Percentiles rank a stretch among this genome's conserved stretches.
These are phyloP conservation scores for Candida sp. DNA, from an alignment of 1,139 yeast species.

Conservation along the genomic window DNA sequence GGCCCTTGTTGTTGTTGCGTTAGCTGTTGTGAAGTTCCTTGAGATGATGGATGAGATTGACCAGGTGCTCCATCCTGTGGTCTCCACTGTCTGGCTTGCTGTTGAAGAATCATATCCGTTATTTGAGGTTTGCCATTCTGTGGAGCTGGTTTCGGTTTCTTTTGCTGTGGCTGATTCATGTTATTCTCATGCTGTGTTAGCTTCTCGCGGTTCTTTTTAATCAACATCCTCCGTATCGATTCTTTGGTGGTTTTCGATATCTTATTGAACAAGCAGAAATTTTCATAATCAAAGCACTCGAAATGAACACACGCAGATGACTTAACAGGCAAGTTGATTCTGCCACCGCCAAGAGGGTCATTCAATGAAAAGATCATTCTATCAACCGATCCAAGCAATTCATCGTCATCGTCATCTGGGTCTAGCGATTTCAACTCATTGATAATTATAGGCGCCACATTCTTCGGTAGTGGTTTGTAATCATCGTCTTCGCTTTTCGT, in stretches of 20 bases:
- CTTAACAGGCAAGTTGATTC: conserved; percentile 45
- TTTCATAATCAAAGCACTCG: conserved; percentile 52
- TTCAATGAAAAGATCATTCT: conserved; percentile 31
- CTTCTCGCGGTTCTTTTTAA: conserved; percentile 27
- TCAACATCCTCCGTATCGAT: conserved; percentile 31
- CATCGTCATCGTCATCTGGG: conserved; percentile 24
- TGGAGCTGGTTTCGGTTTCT: neutral
- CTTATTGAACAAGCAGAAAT: conserved; percentile 43
- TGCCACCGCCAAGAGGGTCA: conserved; percentile 40
- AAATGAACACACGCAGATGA: conserved; percentile 42
- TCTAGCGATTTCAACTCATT: conserved; percentile 24
- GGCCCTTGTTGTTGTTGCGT: no score
- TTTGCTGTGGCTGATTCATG: neutral
- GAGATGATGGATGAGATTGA: neutral
- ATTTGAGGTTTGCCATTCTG: neutral
- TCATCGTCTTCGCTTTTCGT: conserved; percentile 7
- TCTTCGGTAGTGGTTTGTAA: conserved; percentile 30
- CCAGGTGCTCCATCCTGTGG: neutral
- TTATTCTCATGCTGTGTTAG: conserved; percentile 21
- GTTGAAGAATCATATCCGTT: neutral
- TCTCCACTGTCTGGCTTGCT: neutral
- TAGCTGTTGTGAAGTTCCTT: no score
- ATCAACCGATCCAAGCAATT: conserved; percentile 27
- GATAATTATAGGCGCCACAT: conserved; percentile 24
- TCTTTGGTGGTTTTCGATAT: conserved; percentile 34